Percentiles rank a stretch among this genome's conserved stretches.
Conservation (phyloP, 208 protist genomes). For the Crithidia fasciculata region DNA sequence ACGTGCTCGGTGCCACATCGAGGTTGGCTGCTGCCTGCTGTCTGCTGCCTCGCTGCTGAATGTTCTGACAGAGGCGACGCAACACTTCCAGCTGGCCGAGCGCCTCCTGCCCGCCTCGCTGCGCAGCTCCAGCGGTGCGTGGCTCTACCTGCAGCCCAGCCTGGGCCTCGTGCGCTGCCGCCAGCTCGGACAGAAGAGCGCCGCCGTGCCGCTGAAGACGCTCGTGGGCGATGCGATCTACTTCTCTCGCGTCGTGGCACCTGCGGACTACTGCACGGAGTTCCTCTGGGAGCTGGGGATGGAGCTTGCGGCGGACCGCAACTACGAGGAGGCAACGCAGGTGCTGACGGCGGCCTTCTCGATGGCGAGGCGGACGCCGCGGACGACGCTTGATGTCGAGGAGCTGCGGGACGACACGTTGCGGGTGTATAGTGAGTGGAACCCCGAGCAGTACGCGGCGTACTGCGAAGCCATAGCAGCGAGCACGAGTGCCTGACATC, state of each 20-base stretch:
- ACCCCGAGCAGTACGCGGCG: conserved; percentile 56
- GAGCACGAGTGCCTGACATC: conserved; percentile 1
- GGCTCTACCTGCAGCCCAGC: conserved; percentile 69
- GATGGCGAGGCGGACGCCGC: conserved; percentile 46
- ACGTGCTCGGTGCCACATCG: conserved; percentile 63
- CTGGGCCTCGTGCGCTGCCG: conserved; percentile 64
- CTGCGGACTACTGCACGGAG: conserved; percentile 66
- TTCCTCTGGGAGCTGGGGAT: conserved; percentile 82
- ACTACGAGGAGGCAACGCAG: conserved; percentile 47
- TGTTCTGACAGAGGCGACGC: conserved; percentile 41
- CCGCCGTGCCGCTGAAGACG: conserved; percentile 34
- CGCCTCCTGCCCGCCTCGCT: conserved; percentile 43
- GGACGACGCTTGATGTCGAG: conserved; percentile 40
- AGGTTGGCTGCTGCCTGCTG: conserved; percentile 76
- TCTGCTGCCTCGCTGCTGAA: conserved; percentile 31
- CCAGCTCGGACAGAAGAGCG: conserved; percentile 26
- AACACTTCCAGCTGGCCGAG: conserved; percentile 55
- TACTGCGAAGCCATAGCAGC: conserved; percentile 50
- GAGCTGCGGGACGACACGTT: conserved; percentile 50
- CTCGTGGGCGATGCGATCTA: conserved; percentile 53
- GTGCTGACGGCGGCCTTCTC: conserved; percentile 48
- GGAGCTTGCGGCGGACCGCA: conserved; percentile 56
- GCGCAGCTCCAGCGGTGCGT: conserved; percentile 47
- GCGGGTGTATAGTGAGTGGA: conserved; percentile 60
- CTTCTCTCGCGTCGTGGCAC: conserved; percentile 46